phyloP scores from a whole-genome alignment of 345 rosid species.

The Salix caprea region DNA sequence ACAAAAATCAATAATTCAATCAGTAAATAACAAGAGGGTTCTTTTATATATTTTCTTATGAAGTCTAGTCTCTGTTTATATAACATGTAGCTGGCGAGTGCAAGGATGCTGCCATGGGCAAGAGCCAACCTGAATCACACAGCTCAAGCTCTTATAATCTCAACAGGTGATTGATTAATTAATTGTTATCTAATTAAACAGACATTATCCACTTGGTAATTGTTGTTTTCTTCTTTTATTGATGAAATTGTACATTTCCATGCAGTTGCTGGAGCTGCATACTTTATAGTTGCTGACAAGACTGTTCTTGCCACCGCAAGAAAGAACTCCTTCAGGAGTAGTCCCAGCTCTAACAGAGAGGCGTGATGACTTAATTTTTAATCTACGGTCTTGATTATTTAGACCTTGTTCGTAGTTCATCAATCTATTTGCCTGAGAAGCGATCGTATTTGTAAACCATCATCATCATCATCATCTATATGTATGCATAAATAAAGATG shows the following conservation, averaged over 20 bases:
- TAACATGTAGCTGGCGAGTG: constrained; percentile 57
- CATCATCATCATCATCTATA: not conserved
- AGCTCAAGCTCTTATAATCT: constrained; percentile 90
- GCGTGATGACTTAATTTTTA: not conserved
- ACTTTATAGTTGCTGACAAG: constrained; percentile 93
- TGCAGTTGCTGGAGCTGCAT: constrained; percentile 81
- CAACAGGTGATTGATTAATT: constrained; percentile 37
- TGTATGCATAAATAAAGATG: constrained; percentile 18
- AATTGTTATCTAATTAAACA: not conserved
- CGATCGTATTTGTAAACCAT: not conserved
- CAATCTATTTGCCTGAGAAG: not conserved
- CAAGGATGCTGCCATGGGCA: constrained; percentile 78
- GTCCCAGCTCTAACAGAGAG: constrained; percentile 7
- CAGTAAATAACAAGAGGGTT: not conserved
- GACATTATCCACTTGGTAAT: not conserved
- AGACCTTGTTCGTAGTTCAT: not conserved
- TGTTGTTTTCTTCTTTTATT: not conserved
- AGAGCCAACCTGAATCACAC: constrained; percentile 79
- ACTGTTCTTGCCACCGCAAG: constrained; percentile 78
- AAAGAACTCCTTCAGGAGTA: constrained; percentile 56
- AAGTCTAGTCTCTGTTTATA: not conserved
- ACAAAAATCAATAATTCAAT: not conserved
- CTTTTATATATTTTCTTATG: not conserved
- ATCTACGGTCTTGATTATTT: not conserved
- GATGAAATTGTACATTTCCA: not conserved